phyloP scores from a whole-genome alignment of 768 basidiomycete genomes.

The Lentinula detonsa region DNA sequence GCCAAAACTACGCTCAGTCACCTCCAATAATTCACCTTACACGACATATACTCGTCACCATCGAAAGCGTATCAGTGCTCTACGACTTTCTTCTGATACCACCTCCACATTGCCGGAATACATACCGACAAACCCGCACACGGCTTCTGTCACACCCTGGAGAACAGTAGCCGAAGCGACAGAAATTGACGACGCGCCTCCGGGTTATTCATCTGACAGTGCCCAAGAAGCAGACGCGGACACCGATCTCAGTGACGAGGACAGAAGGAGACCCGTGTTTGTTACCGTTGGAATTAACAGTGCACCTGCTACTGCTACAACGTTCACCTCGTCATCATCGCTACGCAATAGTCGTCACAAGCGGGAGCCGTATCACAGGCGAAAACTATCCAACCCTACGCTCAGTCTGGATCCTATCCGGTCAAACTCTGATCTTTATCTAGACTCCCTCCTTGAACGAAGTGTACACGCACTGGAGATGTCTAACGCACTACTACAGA shows the following conservation, averaged over 20 bases:
- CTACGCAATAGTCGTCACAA: slow-evolving; percentile 15
- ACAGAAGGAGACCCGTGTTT: background rate
- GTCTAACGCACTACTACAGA: slow-evolving; percentile 75
- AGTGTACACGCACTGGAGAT: slow-evolving; percentile 84
- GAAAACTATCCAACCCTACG: background rate
- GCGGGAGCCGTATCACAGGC: slow-evolving; percentile 5
- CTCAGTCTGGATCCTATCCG: slow-evolving; percentile 1
- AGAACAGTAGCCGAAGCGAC: background rate
- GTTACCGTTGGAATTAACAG: background rate
- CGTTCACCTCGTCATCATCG: slow-evolving; percentile 10
- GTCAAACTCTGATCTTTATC: slow-evolving; percentile 40
- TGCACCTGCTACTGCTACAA: slow-evolving; percentile 12
- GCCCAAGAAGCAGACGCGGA: slow-evolving; percentile 75
- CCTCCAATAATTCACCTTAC: slow-evolving; percentile 7
- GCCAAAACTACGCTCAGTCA: slow-evolving; percentile 7
- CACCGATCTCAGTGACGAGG: slow-evolving; percentile 29
- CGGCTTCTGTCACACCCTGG: slow-evolving; percentile 24
- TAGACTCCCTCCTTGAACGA: slow-evolving; percentile 75
- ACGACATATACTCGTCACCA: slow-evolving; percentile 22
- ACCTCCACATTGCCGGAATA: slow-evolving; percentile 63
- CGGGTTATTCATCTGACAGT: slow-evolving; percentile 74
- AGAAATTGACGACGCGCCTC: slow-evolving; percentile 33
- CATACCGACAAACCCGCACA: slow-evolving; percentile 23
- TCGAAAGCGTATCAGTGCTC: slow-evolving; percentile 50
- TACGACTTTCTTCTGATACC: slow-evolving; percentile 62